phyloP scores from a whole-genome alignment of 306 rosid genomes.

The Malus domestica region ASM211411v1 NC_041795.1:26104001-26104500 shows the following conservation, averaged over 20 bases:
- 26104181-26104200: background rate
- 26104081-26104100: background rate
- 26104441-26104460: too few species aligned
- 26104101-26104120: background rate
- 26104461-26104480: background rate
- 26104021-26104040: too few species aligned
- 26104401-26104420: too few species aligned
- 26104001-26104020: too few species aligned
- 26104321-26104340: constrained; percentile 1
- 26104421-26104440: background rate
- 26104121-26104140: background rate
- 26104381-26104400: background rate
- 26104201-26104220: background rate
- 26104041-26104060: too few species aligned
- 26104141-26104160: background rate
- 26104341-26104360: background rate
- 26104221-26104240: background rate
- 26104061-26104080: too few species aligned
- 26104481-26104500: background rate
- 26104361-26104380: background rate
- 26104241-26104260: background rate
- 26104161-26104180: background rate
- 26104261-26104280: background rate
- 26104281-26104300: background rate
- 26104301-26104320: background rate